Evolutionary conservation across 2,329 filamentous ascomycete species (phyloP), one percentile per base, ranked within the genome.

Genomic region (Claviceps humidiphila): DNA sequence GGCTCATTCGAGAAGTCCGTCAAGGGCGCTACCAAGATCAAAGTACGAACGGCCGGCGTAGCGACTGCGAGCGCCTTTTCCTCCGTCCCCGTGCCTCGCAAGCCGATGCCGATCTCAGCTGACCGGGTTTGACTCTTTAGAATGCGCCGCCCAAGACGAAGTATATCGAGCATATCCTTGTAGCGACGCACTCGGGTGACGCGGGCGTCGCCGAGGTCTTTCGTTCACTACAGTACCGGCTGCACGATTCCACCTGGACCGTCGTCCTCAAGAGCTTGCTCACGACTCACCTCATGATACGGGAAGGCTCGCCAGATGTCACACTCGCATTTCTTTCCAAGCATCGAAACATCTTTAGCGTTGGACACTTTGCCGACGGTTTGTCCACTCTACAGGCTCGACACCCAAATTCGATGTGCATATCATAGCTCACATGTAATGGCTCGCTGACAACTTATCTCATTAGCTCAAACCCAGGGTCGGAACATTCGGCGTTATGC

Each of bases 181-280:
- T 96, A 59, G 91, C 93, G 57, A 98, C 93, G 40, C 89, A 96
- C 71, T 85, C 89, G 22, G 93, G 90, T 60, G 93, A 98, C 71
- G 87, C 88, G 51, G 93, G 91, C 59, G 89, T 98, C 55, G 91
- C 85, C 55, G 93, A 98, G 72, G 87, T 98, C 64, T 97, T 98
- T 68, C 84, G 93, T 55, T 88, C 89, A 43, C 75, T 98, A 51
- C 89, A 94, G 65, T 82, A 89, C 66, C 82, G 93, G 50, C 71
- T 98, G 59, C 85, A 89, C 66, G 93, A 98, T 68, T 91, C 91
- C 59, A 95, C 93, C 75, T 98, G 93, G 93, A 98, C 93, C n/a
- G 89, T 97, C 53, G 91, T 95, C 58, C 95, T 96, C 82, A 98
- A 98, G 74, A 85, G 89, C 61, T 75, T 98, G 59, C 95, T 97